phyloP scores from a whole-genome alignment of 305 asterid genomes.

The Withania somnifera region DNA sequence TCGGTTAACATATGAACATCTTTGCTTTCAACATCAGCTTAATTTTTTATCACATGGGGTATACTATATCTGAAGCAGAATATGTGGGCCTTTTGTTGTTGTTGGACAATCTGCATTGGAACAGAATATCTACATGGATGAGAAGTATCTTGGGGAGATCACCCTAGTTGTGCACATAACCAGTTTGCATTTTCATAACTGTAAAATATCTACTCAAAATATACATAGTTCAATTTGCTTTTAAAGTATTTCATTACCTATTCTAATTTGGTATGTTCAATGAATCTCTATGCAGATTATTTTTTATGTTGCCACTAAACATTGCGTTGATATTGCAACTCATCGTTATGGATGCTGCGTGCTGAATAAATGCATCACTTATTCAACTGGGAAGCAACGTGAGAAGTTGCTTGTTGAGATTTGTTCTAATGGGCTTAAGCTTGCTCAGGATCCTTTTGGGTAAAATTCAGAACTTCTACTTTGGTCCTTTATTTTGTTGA shows the following conservation, averaged over 20 bases:
- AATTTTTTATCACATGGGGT: not conserved
- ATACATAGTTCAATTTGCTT: not conserved
- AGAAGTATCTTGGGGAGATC: not conserved
- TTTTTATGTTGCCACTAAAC: constrained; percentile 23
- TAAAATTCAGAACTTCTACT: constrained; percentile 1
- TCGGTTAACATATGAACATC: not conserved
- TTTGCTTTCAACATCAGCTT: not conserved
- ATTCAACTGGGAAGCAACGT: constrained; percentile 20
- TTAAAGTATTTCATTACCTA: not conserved
- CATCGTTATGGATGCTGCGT: constrained; percentile 38
- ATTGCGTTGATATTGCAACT: constrained; percentile 26
- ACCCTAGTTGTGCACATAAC: not conserved
- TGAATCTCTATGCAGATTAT: constrained; percentile 23
- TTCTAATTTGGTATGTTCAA: not conserved
- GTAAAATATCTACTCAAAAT: not conserved
- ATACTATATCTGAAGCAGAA: not conserved
- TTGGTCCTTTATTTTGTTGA: not conserved
- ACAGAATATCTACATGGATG: not conserved
- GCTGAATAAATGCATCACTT: constrained; percentile 24
- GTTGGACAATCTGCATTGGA: not conserved
- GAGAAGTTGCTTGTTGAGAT: constrained; percentile 21
- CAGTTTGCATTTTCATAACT: not conserved
- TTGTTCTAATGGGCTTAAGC: constrained; percentile 20
- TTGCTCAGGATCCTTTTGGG: constrained; percentile 41
- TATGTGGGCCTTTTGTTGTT: not conserved